Percentiles rank a stretch among this genome's conserved stretches.
Conservation (phyloP, 345 rosid species). For the Eucalyptus polybractea region DNA sequence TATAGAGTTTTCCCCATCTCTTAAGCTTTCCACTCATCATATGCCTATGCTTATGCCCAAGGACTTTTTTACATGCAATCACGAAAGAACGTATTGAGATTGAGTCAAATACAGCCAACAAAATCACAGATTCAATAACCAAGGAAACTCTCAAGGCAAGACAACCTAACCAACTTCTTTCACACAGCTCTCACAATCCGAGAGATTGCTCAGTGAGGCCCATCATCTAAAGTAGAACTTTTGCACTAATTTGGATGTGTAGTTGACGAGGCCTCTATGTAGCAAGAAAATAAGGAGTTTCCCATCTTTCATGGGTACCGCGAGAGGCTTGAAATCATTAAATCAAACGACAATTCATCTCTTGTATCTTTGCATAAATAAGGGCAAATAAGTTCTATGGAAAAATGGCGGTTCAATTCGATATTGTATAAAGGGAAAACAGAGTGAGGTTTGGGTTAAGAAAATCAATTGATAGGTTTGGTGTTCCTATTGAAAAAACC, state of each 20-base stretch:
- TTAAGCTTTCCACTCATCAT: background rate
- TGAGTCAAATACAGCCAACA: background rate
- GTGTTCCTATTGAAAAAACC: background rate
- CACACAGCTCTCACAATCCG: background rate
- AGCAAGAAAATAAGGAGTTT: background rate
- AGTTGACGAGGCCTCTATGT: background rate
- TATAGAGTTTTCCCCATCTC: background rate
- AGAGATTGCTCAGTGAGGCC: background rate
- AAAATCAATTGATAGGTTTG: background rate
- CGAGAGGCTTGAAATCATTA: background rate
- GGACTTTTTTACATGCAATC: background rate
- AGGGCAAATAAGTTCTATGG: background rate
- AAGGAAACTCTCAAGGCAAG: background rate
- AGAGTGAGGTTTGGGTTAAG: background rate
- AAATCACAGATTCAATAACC: background rate
- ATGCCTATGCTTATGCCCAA: background rate
- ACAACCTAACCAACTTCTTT: background rate
- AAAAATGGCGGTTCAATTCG: background rate
- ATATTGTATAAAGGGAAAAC: background rate
- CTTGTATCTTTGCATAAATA: background rate
- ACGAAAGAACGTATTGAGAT: background rate
- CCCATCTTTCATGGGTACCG: background rate
- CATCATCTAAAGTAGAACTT: background rate
- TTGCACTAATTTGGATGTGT: background rate
- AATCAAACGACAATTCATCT: background rate